A percentile compares a stretch with the other conserved stretches of the same genome.
These are phyloP conservation scores for Halophytophthora batemanensis DNA, from an alignment of 352 stramenopile species.

Conservation along the genomic window DNA sequence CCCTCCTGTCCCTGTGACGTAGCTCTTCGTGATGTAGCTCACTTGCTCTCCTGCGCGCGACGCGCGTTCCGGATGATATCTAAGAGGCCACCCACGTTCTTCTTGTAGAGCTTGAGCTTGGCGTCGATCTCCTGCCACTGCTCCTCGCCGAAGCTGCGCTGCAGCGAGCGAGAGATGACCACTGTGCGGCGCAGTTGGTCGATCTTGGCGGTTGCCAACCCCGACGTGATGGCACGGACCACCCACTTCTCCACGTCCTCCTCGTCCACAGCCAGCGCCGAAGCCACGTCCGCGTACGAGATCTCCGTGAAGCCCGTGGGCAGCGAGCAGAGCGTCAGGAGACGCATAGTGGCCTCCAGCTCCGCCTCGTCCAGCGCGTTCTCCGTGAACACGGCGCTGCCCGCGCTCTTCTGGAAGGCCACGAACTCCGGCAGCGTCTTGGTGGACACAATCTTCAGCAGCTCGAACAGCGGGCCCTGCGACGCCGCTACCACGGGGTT, in stretches of 20 bases:
- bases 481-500: conserved; percentile 72
- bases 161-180: conserved; percentile 73
- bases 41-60: conserved; percentile 65
- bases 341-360: conserved; percentile 84
- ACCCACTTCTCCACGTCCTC: conserved; percentile 93
- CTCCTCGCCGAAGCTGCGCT: conserved; percentile 80
- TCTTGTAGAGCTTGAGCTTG: conserved; percentile 91
- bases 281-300: conserved; percentile 83
- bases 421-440: conserved; percentile 90
- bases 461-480: conserved; percentile 62
- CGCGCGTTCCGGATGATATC: conserved; percentile 75
- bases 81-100: conserved; percentile 90
- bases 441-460: conserved; percentile 92
- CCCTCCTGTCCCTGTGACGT: background rate
- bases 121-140: conserved; percentile 90
- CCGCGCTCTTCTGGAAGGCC: conserved; percentile 72
- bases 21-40: conserved; percentile 14
- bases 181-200: conserved; percentile 92
- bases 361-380: conserved; percentile 57
- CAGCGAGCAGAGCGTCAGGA: conserved; percentile 91
- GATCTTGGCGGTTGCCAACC: conserved; percentile 92
- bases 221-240: conserved; percentile 90
- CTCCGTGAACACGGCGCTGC: conserved; percentile 56
- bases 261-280: conserved; percentile 76
- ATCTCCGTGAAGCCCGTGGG: conserved; percentile 91